Conservation (phyloP, 2,329 filamentous ascomycete species). For the Aspergillus eucalypticola region DNA sequence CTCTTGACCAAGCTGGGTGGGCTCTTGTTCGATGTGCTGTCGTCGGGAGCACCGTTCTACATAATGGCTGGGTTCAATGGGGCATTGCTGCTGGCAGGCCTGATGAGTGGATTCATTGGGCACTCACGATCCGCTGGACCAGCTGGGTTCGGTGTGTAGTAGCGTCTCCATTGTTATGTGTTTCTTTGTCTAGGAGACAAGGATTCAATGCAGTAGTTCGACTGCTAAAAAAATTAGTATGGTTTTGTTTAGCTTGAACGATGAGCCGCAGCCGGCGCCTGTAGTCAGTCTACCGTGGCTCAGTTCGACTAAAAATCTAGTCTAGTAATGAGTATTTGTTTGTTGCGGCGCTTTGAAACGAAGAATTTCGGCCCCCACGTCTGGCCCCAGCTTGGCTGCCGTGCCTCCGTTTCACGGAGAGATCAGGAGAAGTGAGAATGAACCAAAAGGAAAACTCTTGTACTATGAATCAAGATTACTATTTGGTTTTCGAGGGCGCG, state of each 20-base stretch:
- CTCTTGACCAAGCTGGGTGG: slow-evolving; percentile 90
- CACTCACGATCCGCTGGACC: slow-evolving; percentile 8
- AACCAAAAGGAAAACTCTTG: background rate
- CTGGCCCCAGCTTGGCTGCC: background rate
- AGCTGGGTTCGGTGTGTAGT: background rate
- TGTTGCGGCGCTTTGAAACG: background rate
- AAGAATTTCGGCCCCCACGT: background rate
- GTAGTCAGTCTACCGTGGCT: background rate
- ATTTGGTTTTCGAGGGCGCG: too few species aligned
- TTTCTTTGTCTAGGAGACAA: background rate
- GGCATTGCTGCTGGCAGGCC: slow-evolving; percentile 56
- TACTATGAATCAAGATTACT: background rate
- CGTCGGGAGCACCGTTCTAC: slow-evolving; percentile 81
- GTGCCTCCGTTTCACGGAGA: background rate
- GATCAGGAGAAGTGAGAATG: background rate
- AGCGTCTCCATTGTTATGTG: background rate
- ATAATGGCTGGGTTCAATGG: slow-evolving; percentile 91
- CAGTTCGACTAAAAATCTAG: background rate
- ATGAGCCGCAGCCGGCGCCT: background rate
- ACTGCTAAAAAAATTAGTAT: too few species aligned
- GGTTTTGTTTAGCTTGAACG: background rate
- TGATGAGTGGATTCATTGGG: slow-evolving; percentile 29
- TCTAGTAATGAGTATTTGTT: too few species aligned
- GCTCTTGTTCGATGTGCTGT: slow-evolving; percentile 74
- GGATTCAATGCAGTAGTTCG: background rate